Evolutionary conservation across 331 rosid species (phyloP).

Genomic region (Quercus lobata): DNA sequence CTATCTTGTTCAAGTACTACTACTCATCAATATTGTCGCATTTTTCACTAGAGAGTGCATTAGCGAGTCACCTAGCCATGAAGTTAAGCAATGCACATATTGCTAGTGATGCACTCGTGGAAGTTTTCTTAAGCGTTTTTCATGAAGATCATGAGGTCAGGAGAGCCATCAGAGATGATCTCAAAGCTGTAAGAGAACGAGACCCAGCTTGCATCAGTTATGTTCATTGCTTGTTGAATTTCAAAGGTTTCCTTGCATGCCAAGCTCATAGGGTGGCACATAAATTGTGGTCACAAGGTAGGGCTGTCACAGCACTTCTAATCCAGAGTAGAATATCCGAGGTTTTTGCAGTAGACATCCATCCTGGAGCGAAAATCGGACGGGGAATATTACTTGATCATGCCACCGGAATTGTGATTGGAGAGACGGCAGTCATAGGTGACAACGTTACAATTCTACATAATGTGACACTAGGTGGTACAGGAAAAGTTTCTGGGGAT

Average conservation of each 20-base stretch:
- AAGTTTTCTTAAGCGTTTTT: constrained; percentile 3
- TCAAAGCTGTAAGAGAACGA: constrained; percentile 18
- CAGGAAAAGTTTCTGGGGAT: constrained; percentile 16
- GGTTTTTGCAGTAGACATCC: constrained; percentile 27
- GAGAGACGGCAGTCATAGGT: constrained; percentile 18
- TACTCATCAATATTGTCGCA: not conserved
- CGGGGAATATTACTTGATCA: constrained; percentile 20
- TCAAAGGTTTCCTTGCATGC: constrained; percentile 24
- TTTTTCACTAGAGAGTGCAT: not conserved
- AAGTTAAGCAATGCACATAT: constrained; percentile 13
- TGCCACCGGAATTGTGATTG: constrained; percentile 25
- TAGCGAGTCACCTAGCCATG: not conserved
- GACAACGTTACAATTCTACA: constrained; percentile 23
- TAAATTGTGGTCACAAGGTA: constrained; percentile 19
- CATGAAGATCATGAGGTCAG: not conserved
- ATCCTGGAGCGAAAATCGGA: constrained; percentile 27
- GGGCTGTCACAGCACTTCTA: not conserved
- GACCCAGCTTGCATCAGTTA: constrained; percentile 24
- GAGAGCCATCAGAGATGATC: constrained; percentile 7
- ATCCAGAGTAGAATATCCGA: constrained; percentile 23
- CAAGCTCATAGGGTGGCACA: constrained; percentile 27
- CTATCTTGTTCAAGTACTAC: not conserved
- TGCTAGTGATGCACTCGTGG: constrained; percentile 3
- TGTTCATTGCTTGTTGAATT: constrained; percentile 20
- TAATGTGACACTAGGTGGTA: constrained; percentile 26